Base-by-base conservation (phyloP, 2,329 filamentous ascomycete genomes). In the Neofusicoccum cordaticola region DNA sequence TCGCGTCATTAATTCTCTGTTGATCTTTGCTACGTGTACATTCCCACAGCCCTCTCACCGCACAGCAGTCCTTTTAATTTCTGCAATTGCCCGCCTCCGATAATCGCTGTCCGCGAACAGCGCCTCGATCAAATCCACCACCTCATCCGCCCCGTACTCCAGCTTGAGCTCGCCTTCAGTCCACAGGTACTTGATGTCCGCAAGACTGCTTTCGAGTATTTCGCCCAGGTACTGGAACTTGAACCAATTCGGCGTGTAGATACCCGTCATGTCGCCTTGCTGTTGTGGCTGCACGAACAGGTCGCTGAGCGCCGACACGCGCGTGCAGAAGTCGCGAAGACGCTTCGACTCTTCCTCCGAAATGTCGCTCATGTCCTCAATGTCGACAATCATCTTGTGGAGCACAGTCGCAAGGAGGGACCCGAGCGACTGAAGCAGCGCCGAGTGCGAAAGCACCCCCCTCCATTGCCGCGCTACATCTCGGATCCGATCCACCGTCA, bases 101-200 rank as follows among this genome's bases (percentile, higher is more conserved):
- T 87, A 79, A 41, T 85, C 83, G 67, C 84, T 86, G 68, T 88
- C 87, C 17, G 86, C 86, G 73, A 89, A 89, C 41, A 89, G 74
- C 17, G 86, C 87, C 73, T 86, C 81, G 58, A 89, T 85, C 72
- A 89, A 70, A 69, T 88, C 87, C 13, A 87, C 79, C 8, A 89
- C 82, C 71, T 89, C 87, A 39, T 87, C 85, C 2, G 79, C 78
- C 27, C 82, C 82, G 75, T 88, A 89, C 70, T 89, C 86, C 63
- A 88, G 72, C 66, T 83, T 83, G 69, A 89, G 70, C 72, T 87
- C 87, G n/a, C 85, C 85, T 68, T 89, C 86, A 2, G 80, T 81
- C 87, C 87, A 89, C 48, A 89, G 73, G 67, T 84, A 89, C 70
- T 84, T 87, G 75, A 89, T 89, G 70, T 89, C 87, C 19, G 85